phyloP scores from a whole-genome alignment of 768 basidiomycete genomes.

The Xerocomus potaroensis region DNA sequence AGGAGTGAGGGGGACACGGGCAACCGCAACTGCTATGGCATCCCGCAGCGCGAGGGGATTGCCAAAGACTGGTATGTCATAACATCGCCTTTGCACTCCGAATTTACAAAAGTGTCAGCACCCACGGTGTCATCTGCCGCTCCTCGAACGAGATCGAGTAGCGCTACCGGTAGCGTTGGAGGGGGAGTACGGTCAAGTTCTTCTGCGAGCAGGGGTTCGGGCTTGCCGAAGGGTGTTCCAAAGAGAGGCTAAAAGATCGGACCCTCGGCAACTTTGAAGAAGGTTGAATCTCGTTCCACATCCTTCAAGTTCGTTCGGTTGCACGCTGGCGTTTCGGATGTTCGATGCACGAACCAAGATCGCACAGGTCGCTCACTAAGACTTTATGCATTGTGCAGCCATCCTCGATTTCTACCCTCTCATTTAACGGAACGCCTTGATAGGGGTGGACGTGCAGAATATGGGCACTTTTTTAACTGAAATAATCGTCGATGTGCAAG shows the following conservation, averaged over 20 bases:
- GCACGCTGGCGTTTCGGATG: neutral
- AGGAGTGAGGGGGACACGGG: constrained; percentile 70
- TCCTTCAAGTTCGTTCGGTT: neutral
- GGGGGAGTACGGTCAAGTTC: constrained; percentile 23
- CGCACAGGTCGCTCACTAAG: constrained; percentile 1
- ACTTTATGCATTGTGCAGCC: neutral
- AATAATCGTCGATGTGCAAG: too few species aligned
- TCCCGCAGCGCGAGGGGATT: constrained; percentile 43
- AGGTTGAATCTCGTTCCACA: neutral
- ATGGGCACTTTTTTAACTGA: too few species aligned
- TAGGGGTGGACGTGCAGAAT: too few species aligned
- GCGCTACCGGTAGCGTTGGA: constrained; percentile 15
- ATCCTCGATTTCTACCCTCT: neutral
- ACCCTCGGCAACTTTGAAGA: neutral
- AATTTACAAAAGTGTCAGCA: constrained; percentile 12
- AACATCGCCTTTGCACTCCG: neutral
- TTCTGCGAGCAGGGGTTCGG: constrained; percentile 22
- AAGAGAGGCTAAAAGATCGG: constrained; percentile 21
- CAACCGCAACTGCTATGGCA: constrained; percentile 44
- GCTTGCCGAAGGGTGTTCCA: constrained; percentile 21
- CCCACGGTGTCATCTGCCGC: constrained; percentile 12
- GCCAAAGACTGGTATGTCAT: constrained; percentile 35
- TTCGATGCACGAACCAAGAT: neutral
- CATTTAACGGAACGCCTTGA: constrained; percentile 5
- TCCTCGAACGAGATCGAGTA: constrained; percentile 24